Conservation (phyloP, 2,329 filamentous ascomycete genomes). For the Dactylellina parvicollis region DNA sequence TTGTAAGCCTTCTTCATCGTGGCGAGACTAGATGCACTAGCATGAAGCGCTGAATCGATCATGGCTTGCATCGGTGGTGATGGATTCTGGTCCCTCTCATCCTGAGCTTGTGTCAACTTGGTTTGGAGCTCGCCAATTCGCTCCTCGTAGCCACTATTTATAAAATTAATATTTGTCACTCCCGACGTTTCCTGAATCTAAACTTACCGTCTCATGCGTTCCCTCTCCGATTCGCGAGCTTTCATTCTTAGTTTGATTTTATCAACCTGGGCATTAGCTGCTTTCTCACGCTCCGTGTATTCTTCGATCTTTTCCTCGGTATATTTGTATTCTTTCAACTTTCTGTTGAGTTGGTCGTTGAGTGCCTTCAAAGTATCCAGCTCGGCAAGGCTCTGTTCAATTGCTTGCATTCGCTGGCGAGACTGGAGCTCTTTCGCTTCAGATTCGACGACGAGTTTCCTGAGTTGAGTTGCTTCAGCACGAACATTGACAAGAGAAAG, state of each 20-base stretch:
- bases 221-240: conserved; percentile 65
- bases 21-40: conserved; percentile 64
- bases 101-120: conserved; percentile 56
- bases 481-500: conserved; percentile 69
- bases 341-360: conserved; percentile 70
- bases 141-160: conserved; percentile 63
- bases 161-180: conserved; percentile 28
- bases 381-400: conserved; percentile 71
- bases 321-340: conserved; percentile 72
- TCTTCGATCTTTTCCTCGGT: conserved; percentile 70
- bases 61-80: conserved; percentile 63
- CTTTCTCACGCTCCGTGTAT: conserved; percentile 69
- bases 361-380: conserved; percentile 70
- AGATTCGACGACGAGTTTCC: conserved; percentile 72
- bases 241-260: conserved; percentile 69
- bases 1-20: conserved; percentile 67
- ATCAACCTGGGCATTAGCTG: conserved; percentile 70
- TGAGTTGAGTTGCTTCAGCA: conserved; percentile 72
- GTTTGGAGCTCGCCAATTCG: conserved; percentile 65
- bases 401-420: conserved; percentile 72
- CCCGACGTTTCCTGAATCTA: neutral
- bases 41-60: conserved; percentile 65
- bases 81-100: conserved; percentile 58
- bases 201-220: conserved; percentile 61
- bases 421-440: conserved; percentile 75